Conservation (phyloP, 2,329 filamentous ascomycete genomes). For the Phialophora tarda region DNA sequence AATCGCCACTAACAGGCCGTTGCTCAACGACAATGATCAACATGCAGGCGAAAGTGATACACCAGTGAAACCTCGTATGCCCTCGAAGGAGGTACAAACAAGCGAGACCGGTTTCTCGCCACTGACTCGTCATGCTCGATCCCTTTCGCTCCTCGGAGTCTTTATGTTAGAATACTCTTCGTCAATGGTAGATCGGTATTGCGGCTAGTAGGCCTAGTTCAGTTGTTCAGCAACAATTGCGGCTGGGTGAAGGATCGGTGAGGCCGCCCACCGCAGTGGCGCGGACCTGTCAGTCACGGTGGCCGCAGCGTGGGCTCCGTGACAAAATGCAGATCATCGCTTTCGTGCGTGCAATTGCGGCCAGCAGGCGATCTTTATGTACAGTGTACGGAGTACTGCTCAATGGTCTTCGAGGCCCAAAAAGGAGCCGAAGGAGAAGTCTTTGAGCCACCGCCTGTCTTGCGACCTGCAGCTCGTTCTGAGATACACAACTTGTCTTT, state of each 20-base stretch:
- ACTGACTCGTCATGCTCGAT: not conserved
- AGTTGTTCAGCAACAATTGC: not conserved
- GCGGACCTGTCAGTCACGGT: not conserved
- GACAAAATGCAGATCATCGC: not conserved
- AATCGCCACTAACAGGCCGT: conserved; percentile 8
- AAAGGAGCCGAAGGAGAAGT: not conserved
- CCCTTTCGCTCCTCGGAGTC: not conserved
- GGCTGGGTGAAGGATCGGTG: not conserved
- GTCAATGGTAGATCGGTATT: not conserved
- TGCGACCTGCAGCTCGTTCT: not conserved
- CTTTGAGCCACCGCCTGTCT: not conserved
- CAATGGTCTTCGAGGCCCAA: not conserved
- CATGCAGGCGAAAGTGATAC: conserved; percentile 19
- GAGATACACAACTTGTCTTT: not conserved
- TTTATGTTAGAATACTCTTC: not conserved
- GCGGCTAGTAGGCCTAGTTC: not conserved
- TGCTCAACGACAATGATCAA: not conserved
- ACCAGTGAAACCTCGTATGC: conserved; percentile 21
- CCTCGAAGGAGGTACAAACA: conserved; percentile 5
- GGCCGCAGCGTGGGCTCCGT: not conserved
- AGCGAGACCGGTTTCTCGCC: not conserved
- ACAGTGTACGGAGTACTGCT: too few relatives aligned
- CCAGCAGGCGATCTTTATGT: not conserved
- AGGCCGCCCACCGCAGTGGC: not conserved
- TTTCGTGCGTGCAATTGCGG: not conserved